Conservation (phyloP, 371 early-diverging fungal genomes). For the Zychaea mexicana region DNA sequence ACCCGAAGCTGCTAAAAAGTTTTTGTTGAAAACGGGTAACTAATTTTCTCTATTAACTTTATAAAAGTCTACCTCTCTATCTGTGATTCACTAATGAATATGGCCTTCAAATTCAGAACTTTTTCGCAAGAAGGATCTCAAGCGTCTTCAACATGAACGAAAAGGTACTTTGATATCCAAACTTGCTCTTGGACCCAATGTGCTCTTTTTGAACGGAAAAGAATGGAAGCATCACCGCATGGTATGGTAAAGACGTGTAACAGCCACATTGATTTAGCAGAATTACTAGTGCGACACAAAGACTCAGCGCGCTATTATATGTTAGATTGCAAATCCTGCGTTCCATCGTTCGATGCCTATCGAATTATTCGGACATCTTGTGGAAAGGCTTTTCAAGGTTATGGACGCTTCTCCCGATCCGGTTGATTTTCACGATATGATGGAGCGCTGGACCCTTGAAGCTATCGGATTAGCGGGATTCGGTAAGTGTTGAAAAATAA, state of each 20-base stretch:
- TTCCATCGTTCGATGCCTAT: slow-evolving; percentile 33
- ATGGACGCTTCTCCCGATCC: slow-evolving; percentile 19
- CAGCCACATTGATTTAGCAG: too few relatives aligned
- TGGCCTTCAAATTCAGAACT: not conserved
- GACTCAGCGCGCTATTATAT: too few relatives aligned
- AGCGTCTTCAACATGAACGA: not conserved
- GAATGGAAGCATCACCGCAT: slow-evolving; percentile 24
- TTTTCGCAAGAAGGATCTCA: not conserved
- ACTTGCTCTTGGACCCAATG: slow-evolving; percentile 19
- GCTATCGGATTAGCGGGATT: slow-evolving; percentile 36
- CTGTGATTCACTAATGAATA: not conserved
- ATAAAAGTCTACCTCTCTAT: too few relatives aligned
- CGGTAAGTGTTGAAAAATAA: not conserved
- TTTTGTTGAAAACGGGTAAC: slow-evolving; percentile 22
- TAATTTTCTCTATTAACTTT: too few relatives aligned
- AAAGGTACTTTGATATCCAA: not conserved
- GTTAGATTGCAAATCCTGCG: slow-evolving; percentile 26
- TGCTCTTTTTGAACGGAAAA: slow-evolving; percentile 18
- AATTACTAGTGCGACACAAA: too few relatives aligned
- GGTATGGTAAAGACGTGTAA: not conserved
- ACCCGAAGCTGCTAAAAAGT: slow-evolving; percentile 14
- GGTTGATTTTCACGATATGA: slow-evolving; percentile 22
- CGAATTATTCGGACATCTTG: slow-evolving; percentile 22
- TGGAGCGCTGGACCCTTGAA: slow-evolving; percentile 28
- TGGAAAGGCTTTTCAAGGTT: slow-evolving; percentile 18